These are phyloP conservation scores for Gracilaria vermiculophylla DNA, from an alignment of 23 red algal species.

Conservation along the genomic window DNA sequence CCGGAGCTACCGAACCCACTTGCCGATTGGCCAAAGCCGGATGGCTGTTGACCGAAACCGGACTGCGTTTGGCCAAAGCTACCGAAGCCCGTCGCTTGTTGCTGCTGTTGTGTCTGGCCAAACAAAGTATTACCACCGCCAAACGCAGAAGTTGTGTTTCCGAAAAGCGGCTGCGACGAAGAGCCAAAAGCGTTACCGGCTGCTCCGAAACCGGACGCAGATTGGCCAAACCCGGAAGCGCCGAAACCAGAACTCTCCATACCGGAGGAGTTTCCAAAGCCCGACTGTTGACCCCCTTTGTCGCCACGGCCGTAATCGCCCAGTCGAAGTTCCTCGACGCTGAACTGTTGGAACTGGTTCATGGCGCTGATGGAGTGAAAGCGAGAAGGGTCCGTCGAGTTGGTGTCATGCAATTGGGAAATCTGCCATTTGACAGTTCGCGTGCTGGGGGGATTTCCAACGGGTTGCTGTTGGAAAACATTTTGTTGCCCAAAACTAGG, in stretches of 20 bases:
- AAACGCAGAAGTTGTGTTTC: constrained; percentile 1
- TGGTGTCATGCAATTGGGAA: constrained; percentile 31
- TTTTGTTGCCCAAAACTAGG: background rate
- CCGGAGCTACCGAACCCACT: background rate
- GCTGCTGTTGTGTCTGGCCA: constrained; percentile 33
- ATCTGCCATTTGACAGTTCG: constrained; percentile 46
- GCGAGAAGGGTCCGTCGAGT: constrained; percentile 5
- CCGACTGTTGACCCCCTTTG: constrained; percentile 38
- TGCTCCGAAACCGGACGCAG: background rate
- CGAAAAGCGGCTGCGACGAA: constrained; percentile 19
- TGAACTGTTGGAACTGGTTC: constrained; percentile 46
- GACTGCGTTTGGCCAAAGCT: constrained; percentile 32
- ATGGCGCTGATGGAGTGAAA: constrained; percentile 53
- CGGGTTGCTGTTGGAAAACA: background rate
- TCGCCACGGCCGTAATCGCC: constrained; percentile 76
- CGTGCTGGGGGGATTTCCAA: background rate
- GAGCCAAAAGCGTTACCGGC: constrained; percentile 35
- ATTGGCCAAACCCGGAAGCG: constrained; percentile 4
- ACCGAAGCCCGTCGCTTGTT: constrained; percentile 25
- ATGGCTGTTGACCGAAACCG: constrained; percentile 16
- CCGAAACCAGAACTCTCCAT: background rate
- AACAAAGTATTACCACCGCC: constrained; percentile 6
- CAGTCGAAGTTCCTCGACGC: constrained; percentile 73
- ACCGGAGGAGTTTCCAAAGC: background rate
- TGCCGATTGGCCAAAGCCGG: background rate